These are phyloP conservation scores for Ogataea dorogensis DNA, from an alignment of 805 yeast genomes.

Conservation along the genomic window DNA sequence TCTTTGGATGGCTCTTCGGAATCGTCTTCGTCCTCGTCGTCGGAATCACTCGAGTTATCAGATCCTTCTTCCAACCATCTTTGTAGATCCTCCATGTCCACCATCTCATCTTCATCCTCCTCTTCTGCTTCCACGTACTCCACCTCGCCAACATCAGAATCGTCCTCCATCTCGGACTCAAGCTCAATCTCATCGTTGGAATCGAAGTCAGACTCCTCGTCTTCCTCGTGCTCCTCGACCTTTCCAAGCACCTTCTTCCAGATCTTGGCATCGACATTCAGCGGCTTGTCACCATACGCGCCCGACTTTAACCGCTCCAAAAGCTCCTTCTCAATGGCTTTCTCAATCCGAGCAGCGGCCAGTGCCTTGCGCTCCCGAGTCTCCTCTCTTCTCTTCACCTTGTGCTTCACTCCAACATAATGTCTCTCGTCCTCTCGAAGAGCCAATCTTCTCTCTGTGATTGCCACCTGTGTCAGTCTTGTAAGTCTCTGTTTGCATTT, in stretches of 20 bases:
- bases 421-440: constrained; percentile 91
- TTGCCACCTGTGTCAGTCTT: constrained; percentile 90
- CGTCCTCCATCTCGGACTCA: constrained; percentile 56
- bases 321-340: constrained; percentile 93
- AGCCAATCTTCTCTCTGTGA: constrained; percentile 91
- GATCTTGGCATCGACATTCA: constrained; percentile 91
- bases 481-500: constrained; percentile 96
- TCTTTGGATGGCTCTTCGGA: constrained; percentile 40
- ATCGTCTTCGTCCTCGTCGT: constrained; percentile 34
- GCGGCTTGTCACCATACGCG: constrained; percentile 96
- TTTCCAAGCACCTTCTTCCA: constrained; percentile 92
- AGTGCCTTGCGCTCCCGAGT: constrained; percentile 95
- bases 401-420: constrained; percentile 88
- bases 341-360: constrained; percentile 94
- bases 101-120: constrained; percentile 84
- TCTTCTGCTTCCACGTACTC: constrained; percentile 91
- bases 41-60: constrained; percentile 32
- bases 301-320: constrained; percentile 94
- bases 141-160: constrained; percentile 57
- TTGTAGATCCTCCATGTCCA: constrained; percentile 90
- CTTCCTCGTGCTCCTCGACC: constrained; percentile 51
- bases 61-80: constrained; percentile 59
- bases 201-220: constrained; percentile 55
- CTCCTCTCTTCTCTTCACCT: constrained; percentile 91
- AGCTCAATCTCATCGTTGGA: constrained; percentile 40